phyloP scores from a whole-genome alignment of 768 basidiomycete species.

The Mycena capillaripes region DNA sequence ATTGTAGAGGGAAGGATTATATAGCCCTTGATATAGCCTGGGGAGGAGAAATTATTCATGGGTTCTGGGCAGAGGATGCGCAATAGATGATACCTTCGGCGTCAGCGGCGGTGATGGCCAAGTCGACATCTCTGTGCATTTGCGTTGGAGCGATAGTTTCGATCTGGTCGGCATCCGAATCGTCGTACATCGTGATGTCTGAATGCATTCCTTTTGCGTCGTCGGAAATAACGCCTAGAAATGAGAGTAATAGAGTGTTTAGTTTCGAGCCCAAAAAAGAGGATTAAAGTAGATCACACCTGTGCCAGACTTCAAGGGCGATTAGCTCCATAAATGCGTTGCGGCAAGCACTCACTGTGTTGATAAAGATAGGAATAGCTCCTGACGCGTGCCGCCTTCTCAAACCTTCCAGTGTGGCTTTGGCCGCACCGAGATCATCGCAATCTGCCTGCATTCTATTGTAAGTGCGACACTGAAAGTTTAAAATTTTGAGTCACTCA shows the following conservation, averaged over 20 bases:
- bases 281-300: conserved; percentile 46
- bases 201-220: conserved; percentile 57
- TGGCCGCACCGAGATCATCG: conserved; percentile 60
- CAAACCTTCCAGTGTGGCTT: conserved; percentile 66
- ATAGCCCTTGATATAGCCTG: conserved; percentile 66
- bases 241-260: background rate
- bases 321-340: background rate
- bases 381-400: conserved; percentile 60
- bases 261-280: background rate
- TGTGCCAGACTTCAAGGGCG: conserved; percentile 60
- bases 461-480: accelerated
- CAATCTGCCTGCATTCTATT: conserved; percentile 53
- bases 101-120: conserved; percentile 61
- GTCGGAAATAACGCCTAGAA: conserved; percentile 62
- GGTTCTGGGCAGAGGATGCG: too few species aligned
- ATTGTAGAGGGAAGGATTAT: conserved; percentile 71
- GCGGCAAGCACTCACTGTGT: conserved; percentile 63
- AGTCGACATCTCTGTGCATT: conserved; percentile 66
- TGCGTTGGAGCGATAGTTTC: conserved; percentile 59
- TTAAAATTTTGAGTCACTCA: background rate
- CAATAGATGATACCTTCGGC: conserved; percentile 57
- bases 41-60: background rate
- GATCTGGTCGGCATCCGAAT: conserved; percentile 61
- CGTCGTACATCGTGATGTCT: conserved; percentile 60
- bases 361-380: conserved; percentile 64